phyloP scores from a whole-genome alignment of 2,329 filamentous ascomycete genomes.

The Cyphellophora europaea region DNA sequence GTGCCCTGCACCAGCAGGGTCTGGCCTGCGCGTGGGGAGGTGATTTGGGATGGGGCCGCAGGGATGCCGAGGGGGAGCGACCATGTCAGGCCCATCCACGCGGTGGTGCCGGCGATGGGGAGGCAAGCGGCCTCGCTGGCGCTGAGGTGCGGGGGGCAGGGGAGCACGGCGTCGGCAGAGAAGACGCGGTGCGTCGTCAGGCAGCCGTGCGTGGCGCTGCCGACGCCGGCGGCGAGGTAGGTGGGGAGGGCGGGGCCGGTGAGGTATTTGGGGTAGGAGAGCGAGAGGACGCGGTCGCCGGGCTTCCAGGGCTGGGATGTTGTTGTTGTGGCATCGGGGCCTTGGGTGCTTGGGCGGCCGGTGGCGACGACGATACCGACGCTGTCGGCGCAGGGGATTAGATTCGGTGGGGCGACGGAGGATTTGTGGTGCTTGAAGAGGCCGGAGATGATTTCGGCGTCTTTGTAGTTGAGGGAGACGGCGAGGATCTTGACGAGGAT shows the following conservation, averaged over 20 bases:
- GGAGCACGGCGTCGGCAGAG: constrained; percentile 30
- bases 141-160: constrained; percentile 32
- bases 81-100: constrained; percentile 40
- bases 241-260: constrained; percentile 25
- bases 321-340: background rate
- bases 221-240: constrained; percentile 30
- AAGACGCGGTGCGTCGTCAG: constrained; percentile 35
- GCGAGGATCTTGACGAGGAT: constrained; percentile 53
- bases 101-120: constrained; percentile 39
- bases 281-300: constrained; percentile 30
- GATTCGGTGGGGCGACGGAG: constrained; percentile 3
- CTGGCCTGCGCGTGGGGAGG: constrained; percentile 22
- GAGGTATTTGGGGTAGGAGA: constrained; percentile 31
- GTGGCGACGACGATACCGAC: constrained; percentile 31
- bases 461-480: constrained; percentile 42
- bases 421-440: constrained; percentile 9
- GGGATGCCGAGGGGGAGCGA: constrained; percentile 33
- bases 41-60: constrained; percentile 25
- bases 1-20: constrained; percentile 36
- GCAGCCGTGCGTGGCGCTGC: constrained; percentile 28
- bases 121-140: constrained; percentile 30
- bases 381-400: constrained; percentile 31
- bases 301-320: constrained; percentile 15
- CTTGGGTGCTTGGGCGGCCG: constrained; percentile 26
- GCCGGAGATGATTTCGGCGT: constrained; percentile 26